Evolutionary conservation across 352 stramenopile species (phyloP), one percentile per base, ranked within the genome.

Genomic region (Plasmopara halstedii): DNA sequence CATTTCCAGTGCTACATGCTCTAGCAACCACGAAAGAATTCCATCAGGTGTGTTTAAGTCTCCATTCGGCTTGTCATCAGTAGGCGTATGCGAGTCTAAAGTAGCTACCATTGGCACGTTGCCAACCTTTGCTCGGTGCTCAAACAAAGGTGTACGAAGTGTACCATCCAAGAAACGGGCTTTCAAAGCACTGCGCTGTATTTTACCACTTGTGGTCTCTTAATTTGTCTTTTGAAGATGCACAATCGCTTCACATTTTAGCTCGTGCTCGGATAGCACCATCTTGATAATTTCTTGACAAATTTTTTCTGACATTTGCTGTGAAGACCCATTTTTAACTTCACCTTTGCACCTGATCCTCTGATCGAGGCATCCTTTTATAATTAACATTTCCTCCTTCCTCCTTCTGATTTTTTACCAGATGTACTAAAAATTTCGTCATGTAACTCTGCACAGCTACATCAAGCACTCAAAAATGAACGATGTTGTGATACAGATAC

Each of bases 161-260:
- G 56, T 66, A 22, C 55, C 63, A 11, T 61, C 48, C 18, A 81
- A 37, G 47, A 74, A 88, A 52, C 81, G 67, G 4, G 63, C 23
- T 53, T 86, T 89, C 8, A 73, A 62, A 7, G 67, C 69, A 39
- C 76, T 80, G 15, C 82, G 82, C 44, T 87, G 77, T 25, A 92
- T 89, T 58, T 91, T 94, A 35, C 83, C 80, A 38, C 80, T 92
- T 14, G 78, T 92, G 0, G 83, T 92, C 65, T 92, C 91, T 1
- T 76, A 70, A 18, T 92, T 88, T 6, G 66, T 79, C 50, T 81
- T 79, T 23, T 82, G 68, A 3, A 54, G 61, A 20, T 92, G 43
- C 47, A 92, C 77, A 46, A 94, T 84, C 11, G 61, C 64, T 40
- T 81, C 63, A 33, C 76, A 85, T 14, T 72, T 70, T 29, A 94